phyloP scores from a whole-genome alignment of 2,329 filamentous ascomycete genomes.

The Fusarium armeniacum region DNA sequence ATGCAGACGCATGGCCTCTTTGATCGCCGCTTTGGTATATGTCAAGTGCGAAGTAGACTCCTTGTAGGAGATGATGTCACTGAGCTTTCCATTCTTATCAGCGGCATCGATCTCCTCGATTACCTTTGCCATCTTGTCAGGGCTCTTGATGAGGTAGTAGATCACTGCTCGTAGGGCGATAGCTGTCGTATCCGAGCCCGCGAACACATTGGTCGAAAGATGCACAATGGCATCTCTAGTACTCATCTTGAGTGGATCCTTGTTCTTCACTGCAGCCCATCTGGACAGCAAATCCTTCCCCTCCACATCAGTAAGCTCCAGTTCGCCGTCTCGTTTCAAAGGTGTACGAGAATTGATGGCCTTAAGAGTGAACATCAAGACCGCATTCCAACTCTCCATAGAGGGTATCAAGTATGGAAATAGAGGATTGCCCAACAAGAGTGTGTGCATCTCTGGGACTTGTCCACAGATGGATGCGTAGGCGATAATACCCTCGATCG shows the following conservation, averaged over 20 bases:
- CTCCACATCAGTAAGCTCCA: neutral
- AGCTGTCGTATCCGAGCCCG: neutral
- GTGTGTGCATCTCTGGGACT: neutral
- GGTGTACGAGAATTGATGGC: neutral
- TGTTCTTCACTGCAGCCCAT: slow-evolving; percentile 1
- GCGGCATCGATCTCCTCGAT: neutral
- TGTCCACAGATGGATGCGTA: neutral
- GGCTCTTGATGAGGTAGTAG: neutral
- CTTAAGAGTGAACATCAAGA: slow-evolving; percentile 1
- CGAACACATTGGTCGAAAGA: slow-evolving; percentile 3
- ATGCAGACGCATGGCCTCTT: slow-evolving; percentile 42
- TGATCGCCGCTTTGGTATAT: slow-evolving; percentile 38
- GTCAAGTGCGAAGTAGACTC: neutral
- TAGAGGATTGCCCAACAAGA: neutral
- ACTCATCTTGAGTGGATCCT: slow-evolving; percentile 4
- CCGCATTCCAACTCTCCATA: slow-evolving; percentile 1
- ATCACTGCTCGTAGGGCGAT: neutral
- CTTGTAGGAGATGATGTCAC: neutral
- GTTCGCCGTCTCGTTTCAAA: neutral
- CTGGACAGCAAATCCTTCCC: neutral
- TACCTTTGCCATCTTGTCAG: neutral
- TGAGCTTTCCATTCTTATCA: neutral
- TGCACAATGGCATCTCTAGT: neutral
- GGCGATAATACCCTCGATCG: neutral
- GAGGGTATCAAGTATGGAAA: slow-evolving; percentile 1